Evolutionary conservation across 2,329 filamentous ascomycete species (phyloP), one percentile per base, ranked within the genome.

Genomic region (Trichoderma semiorbis): DNA sequence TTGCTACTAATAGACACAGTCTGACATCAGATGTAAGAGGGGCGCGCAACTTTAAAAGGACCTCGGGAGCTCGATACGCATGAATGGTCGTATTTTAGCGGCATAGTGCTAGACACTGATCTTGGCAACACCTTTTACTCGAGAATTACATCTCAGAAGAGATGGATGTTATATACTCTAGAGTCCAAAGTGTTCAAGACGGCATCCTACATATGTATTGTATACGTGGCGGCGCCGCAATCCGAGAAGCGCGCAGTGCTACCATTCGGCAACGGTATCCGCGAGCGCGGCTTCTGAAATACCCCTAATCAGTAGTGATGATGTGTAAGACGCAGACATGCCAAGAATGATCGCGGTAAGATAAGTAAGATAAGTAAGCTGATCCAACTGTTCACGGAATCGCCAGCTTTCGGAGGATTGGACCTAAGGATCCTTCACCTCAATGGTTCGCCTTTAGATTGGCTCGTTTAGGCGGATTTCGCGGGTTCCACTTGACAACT

Each of bases 401-500:
- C 14, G 36, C 3, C 18, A 12, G 2, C 16, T 12, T 16, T 58
- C 16, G 18, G 28, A 32, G 24, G 16, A 12, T 58, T 6, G 28
- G n/a, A n/a, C 1, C 18, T 47, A 47, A 7, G 21, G 18, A 21
- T 21, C 43, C 43, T 47, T 21, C n/a, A 47, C 18, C 16, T 34
- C 12, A 24, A 30, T 7, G 34, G 21, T 32, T 53, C 12, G 62
- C 18, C 11, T n/a, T 53, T 5, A 36, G 28, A 66, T 55, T 57
- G 26, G 65, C 39, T 58, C n/a, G 55, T 61, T 61, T 69, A 34
- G 12, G 58, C 67, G 67, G 67, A 39, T 6, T 50, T 57, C 67
- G 67, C 67, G 67, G 67, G 26, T 28, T 53, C 67, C 67, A 53
- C 39, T 21, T 30, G 50, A 60, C 3, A 69, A 21, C 30, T 24